Base-by-base conservation (phyloP, 2,329 filamentous ascomycete species). In the Curvularia eragrostidis region DNA sequence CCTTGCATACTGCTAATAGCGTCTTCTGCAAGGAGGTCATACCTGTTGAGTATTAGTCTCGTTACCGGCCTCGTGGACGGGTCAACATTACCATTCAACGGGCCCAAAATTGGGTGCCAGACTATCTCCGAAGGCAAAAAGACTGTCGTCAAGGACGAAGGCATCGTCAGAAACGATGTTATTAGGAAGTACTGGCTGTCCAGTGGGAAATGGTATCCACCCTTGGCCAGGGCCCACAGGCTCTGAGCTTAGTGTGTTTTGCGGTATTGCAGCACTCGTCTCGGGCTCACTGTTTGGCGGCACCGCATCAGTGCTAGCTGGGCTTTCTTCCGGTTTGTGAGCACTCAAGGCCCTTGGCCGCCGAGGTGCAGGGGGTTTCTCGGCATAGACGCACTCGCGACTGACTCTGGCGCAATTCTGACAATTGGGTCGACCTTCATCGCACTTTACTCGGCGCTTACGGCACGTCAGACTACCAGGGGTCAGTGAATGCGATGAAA, bases 391-490 rank as follows among this genome's bases (percentile, higher is more conserved):
- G 59, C 80, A 82, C 32, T 74, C 72, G 42, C 78, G 74, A 28
- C 74, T 70, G 21, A 75, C 77, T 61, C 80, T 80, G 6, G 70
- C 64, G 65, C 80, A 82, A 55, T 78, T 78, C 18, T 73, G 75
- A 62, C 80, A 82, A 21, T 70, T 64, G 8, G 79, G 80, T 55
- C 75, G 78, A 30, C 70, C 71, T 67, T 83, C 81, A 56, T 82
- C 81, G 65, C 81, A 83, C 68, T 83, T 83, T 65, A 83, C 81
- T 59, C 82, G 79, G 44, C 82, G 73, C 56, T 77, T 76, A 30
- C 79, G 78, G 62, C 80, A 82, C n/a, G 77, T 78, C 53, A 79
- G 65, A 62, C 77, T 80, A 21, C 32, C 12, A 49, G 10, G 42
- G 3, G 30, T 67, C 23, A 67, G 64, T 42, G 42, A 48, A 38